A percentile compares a stretch with the other conserved stretches of the same genome.
phyloP scores from a whole-genome alignment of 495 filamentous ascomycete genomes.

The Letharia columbiana region DNA sequence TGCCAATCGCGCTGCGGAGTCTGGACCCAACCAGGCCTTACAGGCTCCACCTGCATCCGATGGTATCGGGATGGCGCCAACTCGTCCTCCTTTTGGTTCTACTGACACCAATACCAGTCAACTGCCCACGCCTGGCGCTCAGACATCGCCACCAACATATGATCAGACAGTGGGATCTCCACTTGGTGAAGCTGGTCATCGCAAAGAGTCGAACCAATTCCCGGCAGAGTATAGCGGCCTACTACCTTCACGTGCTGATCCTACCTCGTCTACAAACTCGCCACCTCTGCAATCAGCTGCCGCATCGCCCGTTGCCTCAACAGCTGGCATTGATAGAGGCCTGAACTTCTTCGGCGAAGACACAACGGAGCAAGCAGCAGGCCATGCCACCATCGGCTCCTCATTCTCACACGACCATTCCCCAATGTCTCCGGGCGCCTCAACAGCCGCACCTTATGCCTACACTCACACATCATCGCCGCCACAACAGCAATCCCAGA shows the following conservation, averaged over 20 bases:
- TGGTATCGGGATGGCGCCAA: conserved; percentile 16
- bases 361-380: neutral
- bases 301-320: conserved; percentile 10
- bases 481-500: conserved; percentile 28
- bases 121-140: conserved; percentile 47
- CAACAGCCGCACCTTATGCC: conserved; percentile 23
- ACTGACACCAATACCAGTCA: conserved; percentile 23
- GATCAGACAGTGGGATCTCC: conserved; percentile 38
- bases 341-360: conserved; percentile 22
- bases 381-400: conserved; percentile 9
- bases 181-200: conserved; percentile 28
- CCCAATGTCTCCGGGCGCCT: conserved; percentile 26
- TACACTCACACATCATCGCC: conserved; percentile 17
- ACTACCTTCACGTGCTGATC: conserved; percentile 55
- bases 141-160: conserved; percentile 59
- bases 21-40: conserved; percentile 29
- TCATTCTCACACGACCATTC: conserved; percentile 15
- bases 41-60: conserved; percentile 27
- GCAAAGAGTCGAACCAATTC: conserved; percentile 38
- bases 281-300: conserved; percentile 11
- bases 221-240: conserved; percentile 57
- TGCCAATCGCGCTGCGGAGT: conserved; percentile 41
- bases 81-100: conserved; percentile 20
- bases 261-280: conserved; percentile 40
- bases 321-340: conserved; percentile 22